phyloP scores from a whole-genome alignment of 164 flowering plant species.

The Piper betle region DNA sequence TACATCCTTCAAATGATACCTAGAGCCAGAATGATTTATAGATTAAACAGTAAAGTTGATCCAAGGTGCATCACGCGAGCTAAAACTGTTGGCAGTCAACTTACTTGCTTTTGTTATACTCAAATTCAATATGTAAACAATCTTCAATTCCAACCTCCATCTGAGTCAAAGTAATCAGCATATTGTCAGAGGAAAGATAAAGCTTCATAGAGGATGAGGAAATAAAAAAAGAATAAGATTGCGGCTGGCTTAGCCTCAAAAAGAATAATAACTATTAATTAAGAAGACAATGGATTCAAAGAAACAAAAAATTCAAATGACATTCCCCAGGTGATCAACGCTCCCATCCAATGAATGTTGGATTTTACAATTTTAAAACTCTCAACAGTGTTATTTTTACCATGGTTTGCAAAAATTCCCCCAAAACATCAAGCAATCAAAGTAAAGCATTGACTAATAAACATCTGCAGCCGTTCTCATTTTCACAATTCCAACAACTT shows the following conservation, averaged over 20 bases:
- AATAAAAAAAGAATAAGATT: background rate
- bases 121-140: slow-evolving; percentile 92
- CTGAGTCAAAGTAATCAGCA: slow-evolving; percentile 23
- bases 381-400: too few relatives aligned
- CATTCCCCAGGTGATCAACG: too few relatives aligned
- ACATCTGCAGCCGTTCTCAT: too few relatives aligned
- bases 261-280: too few relatives aligned
- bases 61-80: background rate
- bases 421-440: too few relatives aligned
- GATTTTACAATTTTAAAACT: too few relatives aligned
- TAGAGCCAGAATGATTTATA: slow-evolving; percentile 15
- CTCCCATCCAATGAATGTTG: too few relatives aligned
- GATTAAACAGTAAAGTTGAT: background rate
- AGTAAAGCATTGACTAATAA: too few relatives aligned
- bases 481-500: too few relatives aligned
- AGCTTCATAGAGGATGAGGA: background rate
- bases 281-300: too few relatives aligned
- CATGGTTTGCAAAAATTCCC: too few relatives aligned
- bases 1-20: slow-evolving; percentile 93
- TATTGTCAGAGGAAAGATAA: background rate
- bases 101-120: slow-evolving; percentile 94
- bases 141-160: slow-evolving; percentile 99
- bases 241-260: background rate
- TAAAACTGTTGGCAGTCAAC: slow-evolving; percentile 12
- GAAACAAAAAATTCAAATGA: too few relatives aligned